Evolutionary conservation across 1,139 yeast genomes (phyloP), one percentile per base, ranked within the genome.

Genomic region (Starmera stellimalicola): DNA sequence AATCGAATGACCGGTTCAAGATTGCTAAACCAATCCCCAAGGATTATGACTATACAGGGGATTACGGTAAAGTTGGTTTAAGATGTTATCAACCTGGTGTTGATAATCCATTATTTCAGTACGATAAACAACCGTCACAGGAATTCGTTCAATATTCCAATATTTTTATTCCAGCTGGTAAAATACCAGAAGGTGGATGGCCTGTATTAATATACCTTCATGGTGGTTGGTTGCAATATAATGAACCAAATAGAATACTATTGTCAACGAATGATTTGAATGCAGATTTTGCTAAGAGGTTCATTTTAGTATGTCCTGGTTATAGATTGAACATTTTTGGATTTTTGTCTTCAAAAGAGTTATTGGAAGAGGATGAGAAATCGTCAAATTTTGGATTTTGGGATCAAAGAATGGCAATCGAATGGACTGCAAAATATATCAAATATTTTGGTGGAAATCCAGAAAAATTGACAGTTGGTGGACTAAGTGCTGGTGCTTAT

Each of bases 161-260:
- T 40, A 60, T 64, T 15, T 63, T 63, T 63, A 45, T 59, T n/a
- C 67, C 68, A 8, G 48, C 52, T 3, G 34, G 24, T 5, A 20
- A 26, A 3, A 50, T 54, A n/a, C 65, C 63, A 4, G 37, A 37
- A 16, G 51, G 40, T 11, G 66, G 66, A 3, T 61, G 63, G 63
- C 68, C 68, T 2, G 67, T 63, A 15, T 36, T 59, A 29, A 42
- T 57, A 22, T 63, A 55, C 38, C 55, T 62, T 31, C 68, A 63
- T 41, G 68, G 68, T 19, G 68, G 67, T 5, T 61, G 59, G 54
- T 44, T 63, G 18, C 68, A 62, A 38, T 57, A 55, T 27, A 62
- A 63, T 7, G 44, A 49, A 14, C 62, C 68, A 26, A 26, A 26
- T 8, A 12, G 27, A 14, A 7, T 16, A 9, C 12, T 26, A 5